Base-by-base conservation (phyloP, 306 rosid genomes). In the Hippophae rhamnoides region DNA sequence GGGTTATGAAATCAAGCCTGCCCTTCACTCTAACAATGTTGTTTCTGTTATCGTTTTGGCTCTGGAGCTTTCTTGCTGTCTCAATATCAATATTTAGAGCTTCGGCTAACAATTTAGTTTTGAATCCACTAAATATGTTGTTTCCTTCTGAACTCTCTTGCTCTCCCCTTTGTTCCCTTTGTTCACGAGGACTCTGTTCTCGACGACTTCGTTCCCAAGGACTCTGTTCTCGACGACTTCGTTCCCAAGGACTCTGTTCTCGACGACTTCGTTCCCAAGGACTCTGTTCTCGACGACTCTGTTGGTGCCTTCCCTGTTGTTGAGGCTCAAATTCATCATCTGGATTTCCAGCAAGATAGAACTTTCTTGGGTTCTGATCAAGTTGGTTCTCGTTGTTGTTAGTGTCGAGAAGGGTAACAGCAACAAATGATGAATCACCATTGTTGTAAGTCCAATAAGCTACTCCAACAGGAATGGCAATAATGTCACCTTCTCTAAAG, bases 271-370 rank as follows among this genome's bases (percentile, higher is more conserved):
- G 38, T 31, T 31, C 38, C 38, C 38, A 31, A 31, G 38, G 38
- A 31, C 3, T 31, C 0, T 31, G 38, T 31, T 31, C 38, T 31
- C 5, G 2, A 2, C 38, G 38, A 4, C 38, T 31, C 38, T 31
- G 38, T 31, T 31, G 38, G 38, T 31, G 38, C 38, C 38, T 31
- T 31, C 59, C 43, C 13, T 65, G 54, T 2, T 45, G 52, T 2
- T 26, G 41, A 9, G 55, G 52, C 10, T 7, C 38, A 6, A 10
- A 75, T 63, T 85, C 89, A 41, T 67, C 40, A 5, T 69, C 76
- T 1, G 82, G 89, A 41, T 81, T 86, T 0, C 86, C 87, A 0
- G 83, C 95, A 3, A 89, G 60, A 42, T 84, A 84, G 75, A 86
- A 86, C 38, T 61, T 75, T 57, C 89, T 70, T 0, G 94, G 96